Base-by-base conservation (phyloP, 805 yeast species). In the Yamadazyma sp. region DNA sequence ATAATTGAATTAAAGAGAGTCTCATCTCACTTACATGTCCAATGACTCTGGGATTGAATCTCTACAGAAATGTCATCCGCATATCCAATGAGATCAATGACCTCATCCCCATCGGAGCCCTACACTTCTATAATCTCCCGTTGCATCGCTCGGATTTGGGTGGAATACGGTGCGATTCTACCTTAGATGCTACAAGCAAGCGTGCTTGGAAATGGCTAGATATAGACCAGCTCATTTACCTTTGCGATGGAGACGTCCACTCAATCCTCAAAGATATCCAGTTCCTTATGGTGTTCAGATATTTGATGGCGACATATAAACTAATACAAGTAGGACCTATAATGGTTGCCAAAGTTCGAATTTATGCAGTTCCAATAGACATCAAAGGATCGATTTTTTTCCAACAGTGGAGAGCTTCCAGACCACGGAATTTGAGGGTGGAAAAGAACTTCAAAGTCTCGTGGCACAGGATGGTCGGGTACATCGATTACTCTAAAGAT, bases 161-260 rank as follows among this genome's bases (percentile, higher is more conserved):
- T 3, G 74, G 73, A 0, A 22, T 38, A 61, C 9, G 21, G 28
- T 21, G 40, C 30, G 13, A 19, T 5, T 8, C 23, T 12, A 6
- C 20, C 0, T 41, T 39, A n/a, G 18, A 25, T n/a, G 6, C 22
- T 26, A 8, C 18, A 4, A 21, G 23, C 6, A 5, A 11, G 7
- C 22, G 62, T 49, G 69, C 65, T 1, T 80, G 85, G 84, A 48
- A 33, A 34, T 79, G 84, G 85, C 56, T 77, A 11, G 79, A 77
- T 43, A 60, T 74, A 7, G 75, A 75, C 12, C 61, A 49, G 42
- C 52, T 66, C 4, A 36, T 43, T 32, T 15, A 29, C 32, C 14
- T 48, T 45, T 28, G 36, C 38, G 38, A 42, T n/a, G 37, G 34
- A 31, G 22, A 35, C 34, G 24, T 67, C 14, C 40, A 55, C 48